Conservation (phyloP, 768 basidiomycete species). For the Mycena belliarum region DNA sequence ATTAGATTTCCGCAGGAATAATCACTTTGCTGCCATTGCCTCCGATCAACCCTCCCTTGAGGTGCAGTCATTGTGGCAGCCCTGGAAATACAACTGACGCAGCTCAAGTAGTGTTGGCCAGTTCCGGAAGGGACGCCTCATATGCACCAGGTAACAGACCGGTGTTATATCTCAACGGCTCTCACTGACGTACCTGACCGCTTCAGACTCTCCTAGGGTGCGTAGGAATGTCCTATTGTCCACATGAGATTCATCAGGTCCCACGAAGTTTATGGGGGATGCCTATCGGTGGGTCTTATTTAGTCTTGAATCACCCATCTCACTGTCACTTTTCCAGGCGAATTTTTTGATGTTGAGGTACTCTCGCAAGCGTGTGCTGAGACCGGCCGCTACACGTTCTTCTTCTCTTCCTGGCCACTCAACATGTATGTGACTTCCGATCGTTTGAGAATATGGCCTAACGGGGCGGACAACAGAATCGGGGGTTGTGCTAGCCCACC, state of each 20-base stretch:
- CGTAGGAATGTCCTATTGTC: no score
- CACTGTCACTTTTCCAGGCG: conserved; percentile 40
- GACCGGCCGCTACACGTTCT: conserved; percentile 67
- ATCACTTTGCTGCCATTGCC: conserved; percentile 70
- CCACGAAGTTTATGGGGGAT: conserved; percentile 53
- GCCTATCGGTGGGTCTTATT: conserved; percentile 55
- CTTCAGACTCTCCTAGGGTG: conserved; percentile 60
- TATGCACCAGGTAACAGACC: conserved; percentile 68
- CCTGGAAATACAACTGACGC: conserved; percentile 7
- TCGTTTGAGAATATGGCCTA: neutral
- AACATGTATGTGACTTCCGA: conserved; percentile 51
- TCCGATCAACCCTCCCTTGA: conserved; percentile 70
- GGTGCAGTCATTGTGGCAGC: conserved; percentile 33
- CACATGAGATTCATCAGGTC: neutral
- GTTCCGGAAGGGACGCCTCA: conserved; percentile 39
- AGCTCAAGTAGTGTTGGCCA: conserved; percentile 59
- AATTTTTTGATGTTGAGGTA: conserved; percentile 72
- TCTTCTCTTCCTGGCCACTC: conserved; percentile 76
- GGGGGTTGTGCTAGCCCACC: conserved; percentile 19
- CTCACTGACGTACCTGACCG: neutral
- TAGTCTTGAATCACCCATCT: neutral
- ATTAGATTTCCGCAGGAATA: conserved; percentile 50
- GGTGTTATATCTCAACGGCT: conserved; percentile 17
- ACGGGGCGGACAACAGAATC: conserved; percentile 6
- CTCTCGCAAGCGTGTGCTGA: conserved; percentile 57